These are phyloP conservation scores for Penicillium sp. DNA, from an alignment of 2,329 filamentous ascomycete genomes.

Conservation along the genomic window DNA sequence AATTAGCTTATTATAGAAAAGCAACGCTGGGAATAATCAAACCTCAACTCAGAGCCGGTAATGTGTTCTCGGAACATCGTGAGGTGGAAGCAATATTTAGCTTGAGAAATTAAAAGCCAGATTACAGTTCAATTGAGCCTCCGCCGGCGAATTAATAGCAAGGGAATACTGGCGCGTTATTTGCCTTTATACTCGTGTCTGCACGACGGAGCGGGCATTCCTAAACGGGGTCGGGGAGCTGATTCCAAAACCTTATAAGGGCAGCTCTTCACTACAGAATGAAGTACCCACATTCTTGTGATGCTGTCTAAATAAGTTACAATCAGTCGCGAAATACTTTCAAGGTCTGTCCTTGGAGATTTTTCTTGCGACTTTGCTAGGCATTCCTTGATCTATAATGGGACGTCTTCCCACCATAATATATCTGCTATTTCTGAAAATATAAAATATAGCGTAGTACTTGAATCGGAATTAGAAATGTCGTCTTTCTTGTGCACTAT, in stretches of 20 bases:
- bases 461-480: background rate
- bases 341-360: background rate
- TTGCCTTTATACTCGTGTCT: background rate
- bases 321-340: background rate
- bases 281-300: conserved; percentile 1
- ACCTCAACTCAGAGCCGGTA: background rate
- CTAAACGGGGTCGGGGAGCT: conserved; percentile 7
- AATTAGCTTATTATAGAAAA: background rate
- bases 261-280: background rate
- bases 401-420: background rate
- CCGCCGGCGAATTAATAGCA: background rate
- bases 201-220: conserved; percentile 6
- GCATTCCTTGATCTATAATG: background rate
- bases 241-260: background rate
- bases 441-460: background rate
- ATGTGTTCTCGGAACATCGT: conserved; percentile 6
- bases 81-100: background rate
- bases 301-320: background rate
- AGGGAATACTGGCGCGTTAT: background rate
- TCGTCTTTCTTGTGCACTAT: background rate
- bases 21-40: background rate
- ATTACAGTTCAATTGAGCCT: background rate
- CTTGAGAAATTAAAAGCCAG: background rate
- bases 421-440: background rate
- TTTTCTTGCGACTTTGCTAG: background rate